These are phyloP conservation scores for Fraxinus angustifolia DNA, from an alignment of 305 asterid species.

Conservation along the genomic window DNA sequence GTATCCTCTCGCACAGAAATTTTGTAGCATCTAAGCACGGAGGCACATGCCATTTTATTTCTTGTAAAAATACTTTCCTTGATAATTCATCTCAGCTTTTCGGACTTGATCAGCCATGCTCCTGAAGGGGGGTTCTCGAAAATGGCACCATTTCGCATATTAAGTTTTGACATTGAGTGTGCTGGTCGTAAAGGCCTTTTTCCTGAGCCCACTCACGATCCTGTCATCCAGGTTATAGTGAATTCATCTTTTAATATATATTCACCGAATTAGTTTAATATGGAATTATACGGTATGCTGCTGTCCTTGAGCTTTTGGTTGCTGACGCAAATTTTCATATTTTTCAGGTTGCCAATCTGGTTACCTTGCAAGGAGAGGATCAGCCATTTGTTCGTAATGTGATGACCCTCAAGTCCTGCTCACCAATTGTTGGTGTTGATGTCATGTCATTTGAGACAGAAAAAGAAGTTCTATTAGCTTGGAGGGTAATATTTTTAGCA, in stretches of 20 bases:
- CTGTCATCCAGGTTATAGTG: constrained; percentile 83
- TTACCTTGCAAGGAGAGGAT: constrained; percentile 88
- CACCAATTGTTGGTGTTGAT: constrained; percentile 97
- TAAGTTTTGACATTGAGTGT: constrained; percentile 97
- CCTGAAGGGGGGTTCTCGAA: constrained; percentile 95
- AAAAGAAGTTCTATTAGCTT: constrained; percentile 80
- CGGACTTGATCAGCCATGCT: constrained; percentile 82
- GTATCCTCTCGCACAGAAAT: constrained; percentile 59
- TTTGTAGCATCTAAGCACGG: constrained; percentile 18
- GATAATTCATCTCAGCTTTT: constrained; percentile 47
- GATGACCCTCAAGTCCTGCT: constrained; percentile 92
- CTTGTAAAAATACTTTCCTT: constrained; percentile 24
- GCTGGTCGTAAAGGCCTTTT: constrained; percentile 98
- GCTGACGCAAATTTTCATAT: constrained; percentile 23
- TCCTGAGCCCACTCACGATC: constrained; percentile 96
- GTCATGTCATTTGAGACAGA: constrained; percentile 96
- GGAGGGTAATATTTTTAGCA: constrained; percentile 74
- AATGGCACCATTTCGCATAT: constrained; percentile 98
- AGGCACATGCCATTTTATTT: not conserved
- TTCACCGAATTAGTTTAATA: not conserved
- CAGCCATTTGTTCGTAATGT: constrained; percentile 93
- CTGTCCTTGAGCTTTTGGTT: constrained; percentile 19
- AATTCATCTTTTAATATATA: constrained; percentile 1
- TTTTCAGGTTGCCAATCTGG: constrained; percentile 83
- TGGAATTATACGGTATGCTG: constrained; percentile 16